Base-by-base conservation (phyloP, 2,329 filamentous ascomycete species). In the Salinomyces thailandicus region DNA sequence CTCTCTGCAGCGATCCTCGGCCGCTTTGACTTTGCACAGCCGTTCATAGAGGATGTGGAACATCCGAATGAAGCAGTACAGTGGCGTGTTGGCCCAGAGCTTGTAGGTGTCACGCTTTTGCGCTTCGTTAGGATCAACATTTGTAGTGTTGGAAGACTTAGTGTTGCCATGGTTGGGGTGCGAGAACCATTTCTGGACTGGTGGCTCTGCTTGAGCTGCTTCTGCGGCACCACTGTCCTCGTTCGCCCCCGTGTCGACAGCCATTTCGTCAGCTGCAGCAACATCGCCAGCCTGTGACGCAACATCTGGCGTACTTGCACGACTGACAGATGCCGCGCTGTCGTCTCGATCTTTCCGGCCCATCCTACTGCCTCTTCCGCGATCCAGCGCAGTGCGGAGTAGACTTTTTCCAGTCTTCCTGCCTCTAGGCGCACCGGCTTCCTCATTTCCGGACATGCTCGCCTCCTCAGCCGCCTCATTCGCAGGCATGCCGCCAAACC, bases 11-110 rank as follows among this genome's bases (percentile, higher is more conserved):
- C 79, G 74, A 3, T 73, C 70, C 50, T 83, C 81, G 53, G 80
- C 80, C 40, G 79, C 71, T 65, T 96, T 96, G 59, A 96, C 77
- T 42, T 82, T 81, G 44, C 81, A 69, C 11, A 98, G 71, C 27
- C 91, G 79, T 52, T 79, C 76, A 62, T 94, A 96, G 4, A 98
- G 68, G n/a, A 81, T 82, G 55, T 94, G 78, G 58, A 98, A 91
- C 43, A 94, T 79, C 49, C 81, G 84, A 66, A 98, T 82, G 69
- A 98, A 96, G 61, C 91, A 87, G 57, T 86, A 94, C 41, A 98
- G 80, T 3, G 81, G 85, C 51, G 85, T 75, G 59, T 95, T 96
- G 58, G 80, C 81, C 65, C 93, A 98, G 57, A 96, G 77, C 56
- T 89, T 89, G 66, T 85, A 93, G 62, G 76, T 79, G 8, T 78